A percentile compares a stretch with the other conserved stretches of the same genome.
Conservation (phyloP, 2,329 filamentous ascomycete genomes). For the Cadophora gregata region DNA sequence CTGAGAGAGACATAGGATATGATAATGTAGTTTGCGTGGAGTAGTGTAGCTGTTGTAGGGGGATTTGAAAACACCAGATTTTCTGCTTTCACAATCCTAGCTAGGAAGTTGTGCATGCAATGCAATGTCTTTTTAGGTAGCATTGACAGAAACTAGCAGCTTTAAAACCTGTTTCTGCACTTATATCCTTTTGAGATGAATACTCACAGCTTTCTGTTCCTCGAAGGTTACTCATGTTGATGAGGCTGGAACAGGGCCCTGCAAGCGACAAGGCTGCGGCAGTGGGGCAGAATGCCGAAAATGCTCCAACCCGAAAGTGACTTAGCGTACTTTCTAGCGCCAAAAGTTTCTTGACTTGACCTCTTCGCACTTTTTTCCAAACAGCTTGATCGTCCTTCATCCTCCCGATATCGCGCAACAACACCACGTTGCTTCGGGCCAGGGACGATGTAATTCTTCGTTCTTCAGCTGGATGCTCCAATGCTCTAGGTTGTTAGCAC, state of each 20-base stretch:
- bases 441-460: neutral
- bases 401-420: conserved; percentile 7
- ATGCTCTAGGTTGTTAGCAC: neutral
- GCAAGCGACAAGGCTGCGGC: neutral
- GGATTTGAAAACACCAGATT: no score
- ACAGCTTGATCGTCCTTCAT: neutral
- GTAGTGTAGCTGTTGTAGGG: no score
- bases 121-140: no score
- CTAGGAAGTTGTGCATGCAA: no score
- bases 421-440: neutral
- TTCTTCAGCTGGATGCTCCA: neutral
- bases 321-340: neutral
- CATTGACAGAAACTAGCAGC: no score
- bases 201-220: no score
- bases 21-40: no score
- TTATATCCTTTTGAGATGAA: no score
- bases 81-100: no score
- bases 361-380: conserved; percentile 6
- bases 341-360: conserved; percentile 12
- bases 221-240: neutral
- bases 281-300: neutral
- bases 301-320: neutral
- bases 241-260: neutral
- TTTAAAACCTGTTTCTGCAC: no score
- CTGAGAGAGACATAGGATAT: no score